Evolutionary conservation across 1,284 basidiomycete species (phyloP).

Genomic region (Calocybe gambosa): DNA sequence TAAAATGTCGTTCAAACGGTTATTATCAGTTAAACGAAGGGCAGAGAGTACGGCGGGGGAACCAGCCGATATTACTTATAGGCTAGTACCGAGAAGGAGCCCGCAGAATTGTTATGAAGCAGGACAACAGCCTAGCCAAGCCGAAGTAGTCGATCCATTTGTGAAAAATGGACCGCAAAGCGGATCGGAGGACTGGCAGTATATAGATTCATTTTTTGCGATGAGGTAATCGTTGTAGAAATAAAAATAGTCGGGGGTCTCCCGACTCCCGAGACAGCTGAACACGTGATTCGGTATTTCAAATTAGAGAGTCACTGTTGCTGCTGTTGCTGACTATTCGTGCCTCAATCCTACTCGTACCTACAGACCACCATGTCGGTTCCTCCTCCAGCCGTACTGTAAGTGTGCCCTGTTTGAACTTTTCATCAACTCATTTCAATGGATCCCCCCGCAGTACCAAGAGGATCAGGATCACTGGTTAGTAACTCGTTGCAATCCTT

Average conservation of each 20-base stretch:
- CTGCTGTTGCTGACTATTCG: not conserved
- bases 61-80: constrained; percentile 5
- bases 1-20: constrained; percentile 7
- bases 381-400: constrained; percentile 30
- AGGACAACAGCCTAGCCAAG: constrained; percentile 11
- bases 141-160: constrained; percentile 19
- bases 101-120: constrained; percentile 10
- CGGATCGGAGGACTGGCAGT: not conserved
- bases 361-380: constrained; percentile 30
- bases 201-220: not conserved
- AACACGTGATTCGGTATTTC: not conserved
- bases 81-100: constrained; percentile 12
- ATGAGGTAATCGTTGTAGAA: not conserved
- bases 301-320: not conserved
- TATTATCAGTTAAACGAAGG: constrained; percentile 3
- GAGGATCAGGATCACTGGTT: constrained; percentile 59
- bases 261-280: not conserved
- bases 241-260: not conserved
- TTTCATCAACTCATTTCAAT: constrained; percentile 3
- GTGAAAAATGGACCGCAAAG: constrained; percentile 3
- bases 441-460: constrained; percentile 34
- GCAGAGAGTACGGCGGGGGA: not conserved
- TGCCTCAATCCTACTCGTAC: not conserved
- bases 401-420: constrained; percentile 14
- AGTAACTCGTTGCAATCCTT: constrained; percentile 10